A percentile compares a stretch with the other conserved stretches of the same genome.
Evolutionary conservation across 192 early-diverging fungal genomes (phyloP).

Genomic region (Coemansia sp.): DNA sequence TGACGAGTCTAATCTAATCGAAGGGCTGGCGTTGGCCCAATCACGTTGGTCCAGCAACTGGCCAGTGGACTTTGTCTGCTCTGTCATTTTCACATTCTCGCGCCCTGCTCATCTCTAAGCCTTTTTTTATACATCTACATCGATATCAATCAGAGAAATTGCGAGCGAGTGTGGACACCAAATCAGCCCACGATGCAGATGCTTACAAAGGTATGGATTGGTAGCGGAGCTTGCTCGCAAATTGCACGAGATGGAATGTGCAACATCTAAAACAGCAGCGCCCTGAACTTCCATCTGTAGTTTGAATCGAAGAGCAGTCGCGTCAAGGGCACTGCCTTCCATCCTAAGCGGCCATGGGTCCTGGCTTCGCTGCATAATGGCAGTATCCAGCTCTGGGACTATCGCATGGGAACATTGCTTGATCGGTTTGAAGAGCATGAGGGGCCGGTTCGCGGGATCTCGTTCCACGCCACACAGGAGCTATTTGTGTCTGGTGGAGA

Average conservation of each 20-base stretch:
- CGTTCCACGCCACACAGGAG: slow-evolving; percentile 94
- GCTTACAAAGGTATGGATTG: slow-evolving; percentile 66
- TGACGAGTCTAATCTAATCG: neutral
- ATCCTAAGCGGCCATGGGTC: slow-evolving; percentile 98
- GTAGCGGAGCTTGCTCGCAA: neutral
- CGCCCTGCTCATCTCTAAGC: neutral
- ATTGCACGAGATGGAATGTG: neutral
- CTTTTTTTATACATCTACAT: neutral
- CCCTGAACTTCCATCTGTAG: slow-evolving; percentile 48
- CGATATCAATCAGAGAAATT: neutral
- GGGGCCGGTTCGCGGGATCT: slow-evolving; percentile 94
- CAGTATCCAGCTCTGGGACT: slow-evolving; percentile 98
- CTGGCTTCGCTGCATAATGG: slow-evolving; percentile 97
- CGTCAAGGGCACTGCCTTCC: slow-evolving; percentile 94
- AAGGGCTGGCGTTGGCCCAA: neutral
- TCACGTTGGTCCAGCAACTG: neutral
- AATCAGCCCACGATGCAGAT: slow-evolving; percentile 63
- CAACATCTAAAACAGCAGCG: neutral
- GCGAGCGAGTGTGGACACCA: neutral
- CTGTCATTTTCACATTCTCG: neutral
- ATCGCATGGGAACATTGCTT: slow-evolving; percentile 96
- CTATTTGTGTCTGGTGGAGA: slow-evolving; percentile 98
- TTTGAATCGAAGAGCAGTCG: slow-evolving; percentile 99
- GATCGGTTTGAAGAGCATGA: slow-evolving; percentile 99
- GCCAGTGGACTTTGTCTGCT: neutral